A percentile compares a stretch with the other conserved stretches of the same genome.
Conservation (phyloP, 2,329 filamentous ascomycete species). For the Alternaria hordeiaustralica region DNA sequence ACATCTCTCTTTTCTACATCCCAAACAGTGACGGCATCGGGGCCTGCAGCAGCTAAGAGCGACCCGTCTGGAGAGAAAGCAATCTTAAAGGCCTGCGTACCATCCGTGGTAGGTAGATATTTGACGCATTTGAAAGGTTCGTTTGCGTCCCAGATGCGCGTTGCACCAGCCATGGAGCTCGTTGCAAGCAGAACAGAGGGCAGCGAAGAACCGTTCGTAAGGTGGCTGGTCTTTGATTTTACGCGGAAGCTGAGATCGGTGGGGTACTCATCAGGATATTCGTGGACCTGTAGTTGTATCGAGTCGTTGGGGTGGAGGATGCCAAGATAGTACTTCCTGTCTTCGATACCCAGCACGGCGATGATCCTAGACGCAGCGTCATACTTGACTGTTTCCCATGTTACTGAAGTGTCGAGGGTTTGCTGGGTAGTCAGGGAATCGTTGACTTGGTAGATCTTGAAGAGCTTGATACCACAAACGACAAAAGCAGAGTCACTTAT, state of each 20-base stretch:
- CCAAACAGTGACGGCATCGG: conserved; percentile 56
- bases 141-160: conserved; percentile 51
- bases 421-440: conserved; percentile 35
- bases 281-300: conserved; percentile 39
- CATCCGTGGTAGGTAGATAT: conserved; percentile 37
- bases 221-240: conserved; percentile 16
- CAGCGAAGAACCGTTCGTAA: conserved; percentile 27
- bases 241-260: conserved; percentile 53
- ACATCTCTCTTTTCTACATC: conserved; percentile 43
- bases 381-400: conserved; percentile 49
- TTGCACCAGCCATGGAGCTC: conserved; percentile 49
- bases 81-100: conserved; percentile 49
- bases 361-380: conserved; percentile 51
- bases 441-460: conserved; percentile 48
- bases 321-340: conserved; percentile 38
- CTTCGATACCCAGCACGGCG: conserved; percentile 41
- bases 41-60: conserved; percentile 53
- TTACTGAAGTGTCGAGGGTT: conserved; percentile 40
- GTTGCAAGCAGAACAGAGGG: conserved; percentile 47
- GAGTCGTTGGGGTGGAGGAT: conserved; percentile 45
- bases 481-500: conserved; percentile 52
- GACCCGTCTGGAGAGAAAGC: conserved; percentile 54
- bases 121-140: conserved; percentile 43
- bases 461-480: conserved; percentile 51
- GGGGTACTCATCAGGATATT: conserved; percentile 44